Base-by-base conservation (phyloP, 148 eudicot species). In the Gaultheria prostrata region DNA sequence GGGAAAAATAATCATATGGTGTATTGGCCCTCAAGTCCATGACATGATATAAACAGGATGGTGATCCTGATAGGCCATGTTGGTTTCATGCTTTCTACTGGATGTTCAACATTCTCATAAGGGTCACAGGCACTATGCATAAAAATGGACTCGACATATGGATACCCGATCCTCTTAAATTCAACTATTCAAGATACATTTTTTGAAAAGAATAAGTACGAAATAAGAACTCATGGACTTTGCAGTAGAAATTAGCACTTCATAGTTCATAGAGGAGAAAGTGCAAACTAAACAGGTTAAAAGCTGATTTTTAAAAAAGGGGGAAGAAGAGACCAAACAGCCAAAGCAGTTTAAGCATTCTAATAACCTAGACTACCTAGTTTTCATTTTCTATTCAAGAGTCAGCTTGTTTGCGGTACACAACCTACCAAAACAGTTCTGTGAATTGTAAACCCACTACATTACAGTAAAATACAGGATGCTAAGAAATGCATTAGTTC, bases 281-380 rank as follows among this genome's bases (percentile, higher is more conserved):
- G 79, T 48, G 79, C 78, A 74, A 74, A 74, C n/a, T 74, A 74
- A 74, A 74, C n/a, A 13, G 43, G 6, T 18, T 21, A 35, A 39
- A 51, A 76, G 35, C 57, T 57, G 71, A 65, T 48, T 48, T 9
- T 48, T 1, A 8, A 48, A 7, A 48, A 39, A 39, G 4, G 43
- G 4, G 43, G 43, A 39, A 48, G 50, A 48, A 48, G 11, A 48
- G 26, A 26, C 15, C 71, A n/a, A 21, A 8, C 1, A 53, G 56
- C 56, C 56, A 57, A 33, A 69, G 18, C 74, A 48, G 39, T 24
- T 76, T 59, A 51, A 57, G 82, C 51, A 79, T 57, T 28, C 72
- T 35, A 35, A 13, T 14, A 57, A 57, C 24, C 28, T 21, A 13
- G 50, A 13, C 8, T 39, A 57, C 24, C 28, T 21, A 13, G 50